Conservation (phyloP, 495 filamentous ascomycete species). For the Elasticomyces elasticus region DNA sequence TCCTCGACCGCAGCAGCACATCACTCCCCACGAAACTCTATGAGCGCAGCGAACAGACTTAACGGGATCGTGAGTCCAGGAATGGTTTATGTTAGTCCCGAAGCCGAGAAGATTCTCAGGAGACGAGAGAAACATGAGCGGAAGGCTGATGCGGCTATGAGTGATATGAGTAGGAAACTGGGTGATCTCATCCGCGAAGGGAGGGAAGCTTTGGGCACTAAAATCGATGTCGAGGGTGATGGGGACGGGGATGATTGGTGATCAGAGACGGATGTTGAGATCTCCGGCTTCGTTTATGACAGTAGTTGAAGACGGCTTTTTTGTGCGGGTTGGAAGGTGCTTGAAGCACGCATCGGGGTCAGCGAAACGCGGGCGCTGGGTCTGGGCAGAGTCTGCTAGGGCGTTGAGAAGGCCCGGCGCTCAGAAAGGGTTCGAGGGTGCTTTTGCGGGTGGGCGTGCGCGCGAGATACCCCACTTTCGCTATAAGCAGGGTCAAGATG, state of each 20-base stretch:
- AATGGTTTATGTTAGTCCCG: constrained; percentile 29
- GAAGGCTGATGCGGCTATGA: constrained; percentile 68
- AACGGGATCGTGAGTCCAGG: not conserved
- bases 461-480: too few relatives aligned
- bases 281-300: not conserved
- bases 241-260: constrained; percentile 20
- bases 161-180: constrained; percentile 65
- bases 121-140: constrained; percentile 58
- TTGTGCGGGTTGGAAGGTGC: not conserved
- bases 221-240: constrained; percentile 49
- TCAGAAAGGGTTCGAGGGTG: too few relatives aligned
- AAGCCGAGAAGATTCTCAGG: constrained; percentile 59
- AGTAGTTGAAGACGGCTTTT: too few relatives aligned
- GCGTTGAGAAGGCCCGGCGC: too few relatives aligned
- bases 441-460: too few relatives aligned
- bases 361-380: too few relatives aligned
- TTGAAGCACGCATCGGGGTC: not conserved
- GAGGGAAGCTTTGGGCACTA: constrained; percentile 74
- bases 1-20: too few relatives aligned
- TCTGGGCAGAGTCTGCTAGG: too few relatives aligned
- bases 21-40: too few relatives aligned
- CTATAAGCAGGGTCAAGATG: too few relatives aligned
- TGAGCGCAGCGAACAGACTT: too few relatives aligned
- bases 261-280: constrained; percentile 6
- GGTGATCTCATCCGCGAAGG: constrained; percentile 81